Base-by-base conservation (phyloP, 2,329 filamentous ascomycete genomes). In the Cordyceps cicadae region DNA sequence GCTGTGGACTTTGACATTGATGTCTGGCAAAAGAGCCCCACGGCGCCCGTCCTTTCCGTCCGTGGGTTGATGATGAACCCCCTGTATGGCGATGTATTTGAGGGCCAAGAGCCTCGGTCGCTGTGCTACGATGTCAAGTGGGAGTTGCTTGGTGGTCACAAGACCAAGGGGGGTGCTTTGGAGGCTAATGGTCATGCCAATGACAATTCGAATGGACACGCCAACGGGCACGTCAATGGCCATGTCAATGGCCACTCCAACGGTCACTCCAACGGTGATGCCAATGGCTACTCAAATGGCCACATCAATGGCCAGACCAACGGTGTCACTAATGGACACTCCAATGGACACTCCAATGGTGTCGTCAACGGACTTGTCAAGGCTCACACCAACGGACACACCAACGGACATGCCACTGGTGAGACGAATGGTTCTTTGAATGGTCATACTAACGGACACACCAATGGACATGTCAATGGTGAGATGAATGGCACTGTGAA, bases 91-190 rank as follows among this genome's bases (percentile, higher is more conserved):
- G 72, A 72, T 1, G 54, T 62, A 1, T 61, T 48, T 1, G 65
- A 68, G 19, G 59, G 63, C 4, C 54, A 57, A n/a, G 54, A 11
- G 17, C 65, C 68, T 15, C 66, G 69, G 17, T 64, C 65, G 0
- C 65, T 80, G 5, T 80, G 77, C 67, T 80, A 77, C 65, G 76
- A 75, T 65, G 63, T 79, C 17, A 67, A 75, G 21, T 80, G 78
- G 78, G 75, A 79, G 63, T 71, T 73, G 3, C 63, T 77, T 21
- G 3, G 17, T 17, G 59, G 62, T 32, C 29, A 32, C 14, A 50
- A 46, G 5, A 32, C 54, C 11, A 49, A 62, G 41, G 41, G 37
- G 4, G 39, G 26, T n/a, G 46, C 41, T 14, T 15, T 37, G 8
- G 58, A 55, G 8, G 49, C 41, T 11, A 51, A 58, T 32, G 62